Conservation (phyloP, 495 filamentous ascomycete genomes). For the Hypoxylon crocopeplum region DNA sequence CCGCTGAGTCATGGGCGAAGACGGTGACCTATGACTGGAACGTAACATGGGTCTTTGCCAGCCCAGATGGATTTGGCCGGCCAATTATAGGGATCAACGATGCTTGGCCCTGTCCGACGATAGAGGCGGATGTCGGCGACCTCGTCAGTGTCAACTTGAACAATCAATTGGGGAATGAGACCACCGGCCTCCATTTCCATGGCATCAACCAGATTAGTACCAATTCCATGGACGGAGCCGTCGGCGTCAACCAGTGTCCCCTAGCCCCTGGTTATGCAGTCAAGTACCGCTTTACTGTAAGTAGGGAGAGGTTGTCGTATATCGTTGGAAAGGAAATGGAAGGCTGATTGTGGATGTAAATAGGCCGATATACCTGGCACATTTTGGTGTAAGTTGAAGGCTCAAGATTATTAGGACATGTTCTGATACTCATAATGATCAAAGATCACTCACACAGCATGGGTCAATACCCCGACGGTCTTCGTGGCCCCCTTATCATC, state of each 20-base stretch:
- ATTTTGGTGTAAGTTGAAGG: constrained; percentile 76
- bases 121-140: constrained; percentile 76
- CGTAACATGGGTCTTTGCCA: constrained; percentile 72
- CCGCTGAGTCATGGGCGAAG: constrained; percentile 33
- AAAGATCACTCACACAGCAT: constrained; percentile 74
- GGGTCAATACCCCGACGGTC: constrained; percentile 79
- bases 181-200: constrained; percentile 81
- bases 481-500: constrained; percentile 74
- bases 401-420: background rate
- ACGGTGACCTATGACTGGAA: constrained; percentile 62
- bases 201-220: constrained; percentile 77
- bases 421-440: constrained; percentile 21
- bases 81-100: constrained; percentile 82
- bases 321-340: background rate
- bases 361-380: constrained; percentile 70
- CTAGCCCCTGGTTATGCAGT: constrained; percentile 67
- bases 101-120: constrained; percentile 72
- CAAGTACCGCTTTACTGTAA: constrained; percentile 71
- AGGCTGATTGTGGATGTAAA: constrained; percentile 11
- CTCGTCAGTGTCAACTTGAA: constrained; percentile 70
- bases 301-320: constrained; percentile 28
- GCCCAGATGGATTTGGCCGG: constrained; percentile 69
- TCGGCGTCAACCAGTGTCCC: constrained; percentile 72
- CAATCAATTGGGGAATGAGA: constrained; percentile 77
- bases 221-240: constrained; percentile 76